These are phyloP conservation scores for Xylaria sp. DNA, from an alignment of 2,329 filamentous ascomycete species.

Conservation along the genomic window DNA sequence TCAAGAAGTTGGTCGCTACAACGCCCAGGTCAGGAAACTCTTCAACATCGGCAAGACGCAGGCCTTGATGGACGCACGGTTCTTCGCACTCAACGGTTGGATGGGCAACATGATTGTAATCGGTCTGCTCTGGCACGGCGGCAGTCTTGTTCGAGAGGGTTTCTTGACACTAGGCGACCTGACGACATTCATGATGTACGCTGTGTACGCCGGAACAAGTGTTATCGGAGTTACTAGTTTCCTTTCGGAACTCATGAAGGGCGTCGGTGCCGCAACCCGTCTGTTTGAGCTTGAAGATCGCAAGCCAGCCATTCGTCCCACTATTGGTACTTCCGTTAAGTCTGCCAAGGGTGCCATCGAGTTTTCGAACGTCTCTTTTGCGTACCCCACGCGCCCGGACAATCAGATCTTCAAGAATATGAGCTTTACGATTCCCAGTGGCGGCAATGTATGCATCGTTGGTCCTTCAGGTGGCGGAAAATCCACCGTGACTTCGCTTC, in stretches of 20 bases:
- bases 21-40: constrained; percentile 84
- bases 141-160: constrained; percentile 81
- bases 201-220: constrained; percentile 76
- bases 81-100: constrained; percentile 82
- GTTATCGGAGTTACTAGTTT: constrained; percentile 93
- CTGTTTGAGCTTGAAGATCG: constrained; percentile 95
- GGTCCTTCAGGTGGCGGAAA: constrained; percentile 95
- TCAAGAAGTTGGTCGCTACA: constrained; percentile 86
- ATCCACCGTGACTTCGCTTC: constrained; percentile 86
- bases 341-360: constrained; percentile 85
- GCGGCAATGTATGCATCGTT: constrained; percentile 92
- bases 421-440: constrained; percentile 85
- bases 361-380: constrained; percentile 80
- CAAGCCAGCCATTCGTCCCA: constrained; percentile 78
- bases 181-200: constrained; percentile 98
- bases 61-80: constrained; percentile 81
- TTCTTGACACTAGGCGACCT: constrained; percentile 86
- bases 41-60: constrained; percentile 84
- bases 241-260: constrained; percentile 98
- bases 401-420: constrained; percentile 87
- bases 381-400: constrained; percentile 88
- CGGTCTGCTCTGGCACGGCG: constrained; percentile 82
- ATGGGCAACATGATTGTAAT: constrained; percentile 96
- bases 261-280: constrained; percentile 91
- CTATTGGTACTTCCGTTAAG: constrained; percentile 69